These are phyloP conservation scores for Euryodendron excelsum DNA, from an alignment of 148 eudicot species.

Conservation along the genomic window DNA sequence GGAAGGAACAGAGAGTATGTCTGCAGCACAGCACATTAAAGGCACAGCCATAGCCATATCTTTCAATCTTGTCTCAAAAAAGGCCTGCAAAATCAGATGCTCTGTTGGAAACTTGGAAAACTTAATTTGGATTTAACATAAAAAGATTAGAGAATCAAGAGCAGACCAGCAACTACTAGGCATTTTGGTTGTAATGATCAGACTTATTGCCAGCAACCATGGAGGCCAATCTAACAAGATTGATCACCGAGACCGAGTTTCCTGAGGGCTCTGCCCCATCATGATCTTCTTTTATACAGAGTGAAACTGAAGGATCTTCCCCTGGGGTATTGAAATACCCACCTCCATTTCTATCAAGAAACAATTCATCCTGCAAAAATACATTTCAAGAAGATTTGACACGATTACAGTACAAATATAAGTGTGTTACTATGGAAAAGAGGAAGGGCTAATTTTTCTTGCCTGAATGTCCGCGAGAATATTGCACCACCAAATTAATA, in stretches of 20 bases:
- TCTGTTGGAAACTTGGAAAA: neutral
- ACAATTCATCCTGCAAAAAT: slow-evolving; percentile 67
- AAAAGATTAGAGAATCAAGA: neutral
- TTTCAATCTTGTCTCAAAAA: slow-evolving; percentile 68
- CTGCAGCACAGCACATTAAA: too few species aligned
- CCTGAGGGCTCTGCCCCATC: slow-evolving; percentile 99
- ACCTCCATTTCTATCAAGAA: slow-evolving; percentile 84
- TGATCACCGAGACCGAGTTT: slow-evolving; percentile 81
- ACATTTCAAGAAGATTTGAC: neutral
- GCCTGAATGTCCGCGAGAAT: slow-evolving; percentile 82
- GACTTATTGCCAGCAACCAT: too few species aligned
- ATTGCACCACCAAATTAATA: slow-evolving; percentile 71
- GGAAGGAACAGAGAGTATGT: slow-evolving; percentile 71
- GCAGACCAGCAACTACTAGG: slow-evolving; percentile 73
- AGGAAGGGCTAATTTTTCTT: slow-evolving; percentile 17
- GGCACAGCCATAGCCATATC: slow-evolving; percentile 85
- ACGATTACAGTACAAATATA: neutral
- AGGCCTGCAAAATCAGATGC: slow-evolving; percentile 49
- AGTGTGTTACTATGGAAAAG: neutral
- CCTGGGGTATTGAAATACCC: slow-evolving; percentile 91
- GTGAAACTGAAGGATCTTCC: slow-evolving; percentile 85
- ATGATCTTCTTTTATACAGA: slow-evolving; percentile 92
- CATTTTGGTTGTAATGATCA: too few species aligned
- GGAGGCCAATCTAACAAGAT: too few species aligned
- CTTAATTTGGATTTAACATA: neutral